Base-by-base conservation (phyloP, 164 flowering plant genomes). In the Umbellularia californica region DNA sequence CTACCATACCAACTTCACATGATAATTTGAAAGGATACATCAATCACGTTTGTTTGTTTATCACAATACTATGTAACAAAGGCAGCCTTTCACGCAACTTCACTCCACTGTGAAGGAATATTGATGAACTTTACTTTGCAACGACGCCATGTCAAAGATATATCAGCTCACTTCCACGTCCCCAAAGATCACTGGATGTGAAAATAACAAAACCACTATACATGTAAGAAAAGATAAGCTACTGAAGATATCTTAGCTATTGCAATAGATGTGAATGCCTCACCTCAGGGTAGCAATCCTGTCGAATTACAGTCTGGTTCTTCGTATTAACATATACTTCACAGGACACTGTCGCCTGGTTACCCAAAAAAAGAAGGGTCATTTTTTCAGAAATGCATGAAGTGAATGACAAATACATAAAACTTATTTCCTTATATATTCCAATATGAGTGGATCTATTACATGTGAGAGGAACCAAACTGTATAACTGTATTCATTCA, bases 331-430 rank as follows among this genome's bases (percentile, higher is more conserved):
- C 85, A 75, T 68, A 28, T 70, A 88, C 72, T 70, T 85, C 89
- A 67, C 93, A 88, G 9, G 86, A 83, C 65, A 89, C 76, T 81
- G 63, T 83, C 69, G 82, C 88, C 95, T 90, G 74, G 69, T 27
- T 30, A 64, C 35, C 41, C 60, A 58, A 69, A 73, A 33, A 55
- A 55, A 55, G 1, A 2, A 3, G 60, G 60, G 20, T 20, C n/a
- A 14, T 41, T 41, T 41, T 41, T 41, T 41, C 7, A 41, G 47
- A 41, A 41, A 41, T 41, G 47, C 47, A 41, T 41, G 47, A 41
- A 41, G 47, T 5, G 47, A 41, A 41, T 7, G 47, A 41, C 10
- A 41, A 41, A 41, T 7, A 41, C 47, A 41, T 41, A 41, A 41
- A 41, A 41, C 11, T 5, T 11, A 9, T 41, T 41, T 41, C 47